Conservation (phyloP, 495 filamentous ascomycete species). For the Achaetomiella virescens region DNA sequence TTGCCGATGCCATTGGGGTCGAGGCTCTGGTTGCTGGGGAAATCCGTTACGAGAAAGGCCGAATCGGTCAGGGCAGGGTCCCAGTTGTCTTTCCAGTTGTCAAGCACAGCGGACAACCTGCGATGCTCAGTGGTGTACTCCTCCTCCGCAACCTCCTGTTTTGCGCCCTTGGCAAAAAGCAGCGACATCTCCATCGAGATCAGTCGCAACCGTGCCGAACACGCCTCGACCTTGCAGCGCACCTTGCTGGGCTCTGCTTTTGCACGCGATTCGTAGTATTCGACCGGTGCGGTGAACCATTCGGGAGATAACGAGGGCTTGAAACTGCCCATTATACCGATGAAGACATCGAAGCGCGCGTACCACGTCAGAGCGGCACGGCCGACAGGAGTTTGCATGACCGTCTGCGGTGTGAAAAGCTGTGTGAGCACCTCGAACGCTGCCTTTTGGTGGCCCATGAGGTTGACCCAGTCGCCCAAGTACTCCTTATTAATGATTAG, state of each 20-base stretch:
- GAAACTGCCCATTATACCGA: conserved; percentile 73
- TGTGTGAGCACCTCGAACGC: conserved; percentile 74
- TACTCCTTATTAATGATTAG: conserved; percentile 61
- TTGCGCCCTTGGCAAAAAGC: conserved; percentile 65
- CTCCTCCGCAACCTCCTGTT: conserved; percentile 54
- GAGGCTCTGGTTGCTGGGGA: conserved; percentile 44
- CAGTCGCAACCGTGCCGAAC: conserved; percentile 60
- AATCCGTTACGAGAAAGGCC: conserved; percentile 52
- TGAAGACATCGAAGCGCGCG: conserved; percentile 78
- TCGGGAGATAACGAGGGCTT: conserved; percentile 66
- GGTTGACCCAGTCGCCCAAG: conserved; percentile 87
- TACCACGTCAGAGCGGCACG: conserved; percentile 81
- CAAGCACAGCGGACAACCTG: conserved; percentile 47
- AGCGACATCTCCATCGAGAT: conserved; percentile 75
- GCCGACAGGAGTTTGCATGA: conserved; percentile 60
- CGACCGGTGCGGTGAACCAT: conserved; percentile 67
- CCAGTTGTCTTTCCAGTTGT: conserved; percentile 51
- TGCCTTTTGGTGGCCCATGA: conserved; percentile 87
- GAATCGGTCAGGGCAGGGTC: conserved; percentile 53
- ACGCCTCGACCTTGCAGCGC: conserved; percentile 57
- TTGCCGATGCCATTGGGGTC: conserved; percentile 62
- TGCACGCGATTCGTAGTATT: conserved; percentile 55
- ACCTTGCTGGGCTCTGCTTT: conserved; percentile 57
- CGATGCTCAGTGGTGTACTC: conserved; percentile 60
- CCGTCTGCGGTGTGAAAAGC: conserved; percentile 70